Percentiles rank a stretch among this genome's conserved stretches.
Conservation (phyloP, 176 grass and related monocot genomes). For the Lolium perenne region DNA sequence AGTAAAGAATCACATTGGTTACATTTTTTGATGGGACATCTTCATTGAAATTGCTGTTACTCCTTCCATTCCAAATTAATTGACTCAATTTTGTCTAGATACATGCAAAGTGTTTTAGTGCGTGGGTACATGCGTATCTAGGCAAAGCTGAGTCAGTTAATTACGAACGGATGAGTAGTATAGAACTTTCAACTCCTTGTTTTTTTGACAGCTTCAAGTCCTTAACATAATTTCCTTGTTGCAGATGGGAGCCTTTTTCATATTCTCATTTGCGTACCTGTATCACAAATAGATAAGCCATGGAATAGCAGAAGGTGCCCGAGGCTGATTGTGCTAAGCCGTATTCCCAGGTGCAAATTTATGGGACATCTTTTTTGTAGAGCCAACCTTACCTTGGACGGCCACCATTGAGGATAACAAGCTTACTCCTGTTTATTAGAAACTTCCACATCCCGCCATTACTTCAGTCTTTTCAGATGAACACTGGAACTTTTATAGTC, state of each 20-base stretch:
- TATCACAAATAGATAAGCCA: conserved; percentile 84
- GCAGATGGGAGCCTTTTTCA: conserved; percentile 98
- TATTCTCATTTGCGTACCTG: conserved; percentile 92
- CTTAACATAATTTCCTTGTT: conserved; percentile 37
- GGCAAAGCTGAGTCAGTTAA: no score
- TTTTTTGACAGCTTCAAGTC: neutral
- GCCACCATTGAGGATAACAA: conserved; percentile 9
- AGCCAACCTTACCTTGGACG: conserved; percentile 35
- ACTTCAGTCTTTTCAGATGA: conserved; percentile 21
- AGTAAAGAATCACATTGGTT: neutral
- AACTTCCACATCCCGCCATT: neutral
- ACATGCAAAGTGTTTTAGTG: no score
- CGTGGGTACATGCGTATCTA: no score
- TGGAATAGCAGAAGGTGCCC: conserved; percentile 31
- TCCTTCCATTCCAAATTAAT: no score
- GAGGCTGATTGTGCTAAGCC: conserved; percentile 12
- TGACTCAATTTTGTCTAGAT: no score
- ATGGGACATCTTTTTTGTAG: conserved; percentile 59
- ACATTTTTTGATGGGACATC: neutral
- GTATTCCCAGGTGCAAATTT: conserved; percentile 33
- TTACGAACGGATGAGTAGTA: neutral
- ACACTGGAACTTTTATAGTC: conserved; percentile 25
- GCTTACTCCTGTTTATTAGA: conserved; percentile 16
- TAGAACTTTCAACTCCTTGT: neutral
- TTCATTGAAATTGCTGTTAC: neutral